These are phyloP conservation scores for Parastagonospora avenae DNA, from an alignment of 2,329 filamentous ascomycete species.

Conservation along the genomic window DNA sequence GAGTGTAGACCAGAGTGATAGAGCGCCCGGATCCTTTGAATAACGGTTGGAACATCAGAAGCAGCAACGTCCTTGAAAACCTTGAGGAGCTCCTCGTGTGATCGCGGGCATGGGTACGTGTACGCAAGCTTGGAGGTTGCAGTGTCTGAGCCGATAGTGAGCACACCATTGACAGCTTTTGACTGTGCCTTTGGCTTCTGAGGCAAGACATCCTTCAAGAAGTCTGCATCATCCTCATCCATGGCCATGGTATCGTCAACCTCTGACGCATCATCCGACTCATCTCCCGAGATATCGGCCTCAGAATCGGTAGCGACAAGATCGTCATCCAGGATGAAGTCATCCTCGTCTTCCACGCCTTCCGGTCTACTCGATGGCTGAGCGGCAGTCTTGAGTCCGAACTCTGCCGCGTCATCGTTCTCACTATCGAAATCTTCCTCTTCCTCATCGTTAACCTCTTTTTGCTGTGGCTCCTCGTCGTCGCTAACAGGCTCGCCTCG, in stretches of 20 bases:
- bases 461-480: constrained; percentile 64
- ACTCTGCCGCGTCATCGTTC: constrained; percentile 63
- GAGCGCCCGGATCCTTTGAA: constrained; percentile 89
- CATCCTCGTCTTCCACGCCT: constrained; percentile 83
- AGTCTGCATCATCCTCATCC: constrained; percentile 56
- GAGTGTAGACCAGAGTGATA: constrained; percentile 86
- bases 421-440: constrained; percentile 34
- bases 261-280: constrained; percentile 37
- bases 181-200: constrained; percentile 26
- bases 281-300: constrained; percentile 42
- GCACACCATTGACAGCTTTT: constrained; percentile 50
- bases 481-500: constrained; percentile 77
- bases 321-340: constrained; percentile 89
- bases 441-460: constrained; percentile 18
- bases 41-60: constrained; percentile 73
- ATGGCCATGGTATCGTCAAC: constrained; percentile 46
- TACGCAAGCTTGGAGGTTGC: constrained; percentile 68
- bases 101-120: constrained; percentile 84
- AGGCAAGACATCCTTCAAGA: constrained; percentile 51
- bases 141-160: constrained; percentile 47
- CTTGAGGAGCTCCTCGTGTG: constrained; percentile 73
- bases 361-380: constrained; percentile 49
- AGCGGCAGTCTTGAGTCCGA: constrained; percentile 64
- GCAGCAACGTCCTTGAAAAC: constrained; percentile 66
- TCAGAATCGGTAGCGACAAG: constrained; percentile 80